Evolutionary conservation across 805 yeast genomes (phyloP).

Genomic region (Yarrowia deformans): DNA sequence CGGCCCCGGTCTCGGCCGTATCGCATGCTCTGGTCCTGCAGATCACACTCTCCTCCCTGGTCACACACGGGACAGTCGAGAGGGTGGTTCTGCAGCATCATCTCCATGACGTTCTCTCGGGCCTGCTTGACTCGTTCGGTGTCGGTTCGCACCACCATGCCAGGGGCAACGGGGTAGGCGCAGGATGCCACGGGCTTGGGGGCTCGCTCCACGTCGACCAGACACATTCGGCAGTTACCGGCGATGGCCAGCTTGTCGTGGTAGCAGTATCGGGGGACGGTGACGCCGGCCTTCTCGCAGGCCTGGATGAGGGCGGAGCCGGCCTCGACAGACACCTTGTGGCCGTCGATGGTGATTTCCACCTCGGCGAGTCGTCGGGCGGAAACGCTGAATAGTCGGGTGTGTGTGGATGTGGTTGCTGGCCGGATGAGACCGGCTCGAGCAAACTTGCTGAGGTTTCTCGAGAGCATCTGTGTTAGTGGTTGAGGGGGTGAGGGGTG

Average conservation of each 20-base stretch:
- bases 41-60: conserved; percentile 94
- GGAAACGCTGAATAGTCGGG: conserved; percentile 51
- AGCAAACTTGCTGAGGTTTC: conserved; percentile 39
- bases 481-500: background rate
- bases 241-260: conserved; percentile 91
- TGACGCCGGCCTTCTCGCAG: conserved; percentile 87
- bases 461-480: conserved; percentile 40
- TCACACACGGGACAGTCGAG: conserved; percentile 92
- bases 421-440: conserved; percentile 39
- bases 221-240: conserved; percentile 93
- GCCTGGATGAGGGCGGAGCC: conserved; percentile 91
- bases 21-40: conserved; percentile 84
- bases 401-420: conserved; percentile 24
- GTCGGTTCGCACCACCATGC: conserved; percentile 85
- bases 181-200: conserved; percentile 91
- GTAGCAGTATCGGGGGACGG: conserved; percentile 88
- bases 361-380: conserved; percentile 60
- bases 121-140: conserved; percentile 80
- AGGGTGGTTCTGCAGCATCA: conserved; percentile 87
- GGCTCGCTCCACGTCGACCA: conserved; percentile 87
- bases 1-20: conserved; percentile 89
- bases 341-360: conserved; percentile 67
- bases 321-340: conserved; percentile 77
- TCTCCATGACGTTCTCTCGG: conserved; percentile 90
- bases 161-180: conserved; percentile 89